Base-by-base conservation (phyloP, 2,329 filamentous ascomycete genomes). In the Fusarium pseudocircinatum region DNA sequence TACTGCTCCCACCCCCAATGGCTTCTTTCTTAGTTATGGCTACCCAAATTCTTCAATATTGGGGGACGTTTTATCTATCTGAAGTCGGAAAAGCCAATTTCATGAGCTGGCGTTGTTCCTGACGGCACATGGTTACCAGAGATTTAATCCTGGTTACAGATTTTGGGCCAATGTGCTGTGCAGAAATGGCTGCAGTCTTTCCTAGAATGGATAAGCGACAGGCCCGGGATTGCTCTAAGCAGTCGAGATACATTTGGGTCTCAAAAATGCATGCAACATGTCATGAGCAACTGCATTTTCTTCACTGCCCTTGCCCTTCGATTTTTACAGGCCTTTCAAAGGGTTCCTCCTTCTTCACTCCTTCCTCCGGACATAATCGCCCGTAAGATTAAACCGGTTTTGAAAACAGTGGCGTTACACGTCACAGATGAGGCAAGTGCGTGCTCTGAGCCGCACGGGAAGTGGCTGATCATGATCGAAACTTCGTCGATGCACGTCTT, bases 11-110 rank as follows among this genome's bases (percentile, higher is more conserved):
- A 66, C 74, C 70, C 75, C 74, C 75, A 77, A 77, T 59, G 36
- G 37, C 63, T 69, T 67, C 32, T 14, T 24, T 53, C 49, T 47
- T 36, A 40, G 34, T 36, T 63, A 42, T 59, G 32, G n/a, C 46
- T 53, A 34, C 49, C 64, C 58, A 54, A 70, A 63, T 70, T 72
- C 63, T 73, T 73, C 47, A 60, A 61, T 73, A 68, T 75, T 77
- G 72, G 75, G 75, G 75, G 67, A 60, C 7, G 7, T 60, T 53
- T 49, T 42, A 28, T 46, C 28, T 58, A 18, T 43, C 49, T 46
- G 52, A 44, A 64, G 53, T 64, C 56, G 63, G 59, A 47, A 54
- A 37, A 30, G 44, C 50, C 49, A 68, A 72, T 57, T 63, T 53
- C 42, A 54, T 39, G 47, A 71, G 37, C 42, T 56, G 44, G 71